Percentiles rank a stretch among this genome's conserved stretches.
Conservation (phyloP, 345 rosid species). For the Camelina neglecta region DNA sequence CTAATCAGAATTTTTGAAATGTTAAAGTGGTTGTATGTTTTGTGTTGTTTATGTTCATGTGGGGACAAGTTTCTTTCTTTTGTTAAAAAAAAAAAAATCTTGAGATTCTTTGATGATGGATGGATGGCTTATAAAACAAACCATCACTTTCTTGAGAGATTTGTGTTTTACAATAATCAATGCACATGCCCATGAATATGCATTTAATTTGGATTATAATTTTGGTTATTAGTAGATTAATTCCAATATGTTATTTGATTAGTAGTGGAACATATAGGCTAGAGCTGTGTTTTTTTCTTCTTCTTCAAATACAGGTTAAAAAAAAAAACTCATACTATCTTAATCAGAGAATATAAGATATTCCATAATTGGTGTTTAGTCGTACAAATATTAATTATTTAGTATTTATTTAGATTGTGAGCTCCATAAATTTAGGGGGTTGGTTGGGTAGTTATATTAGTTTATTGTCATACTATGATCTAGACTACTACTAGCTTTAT, state of each 20-base stretch:
- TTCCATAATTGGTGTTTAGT: constrained; percentile 10
- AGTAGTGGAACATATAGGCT: constrained; percentile 13
- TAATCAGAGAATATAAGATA: constrained; percentile 29
- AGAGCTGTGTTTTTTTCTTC: neutral
- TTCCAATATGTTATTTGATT: neutral
- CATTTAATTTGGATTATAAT: neutral
- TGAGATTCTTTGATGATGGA: constrained; percentile 27
- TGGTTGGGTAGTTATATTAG: constrained; percentile 37
- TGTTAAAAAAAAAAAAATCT: neutral
- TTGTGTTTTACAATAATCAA: constrained; percentile 5
- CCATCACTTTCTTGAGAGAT: constrained; percentile 40
- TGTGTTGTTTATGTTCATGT: constrained; percentile 25
- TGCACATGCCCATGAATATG: constrained; percentile 26
- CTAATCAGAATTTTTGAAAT: constrained; percentile 17
- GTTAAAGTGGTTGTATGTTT: constrained; percentile 34
- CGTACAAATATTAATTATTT: neutral
- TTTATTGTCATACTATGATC: constrained; percentile 7
- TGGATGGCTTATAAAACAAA: constrained; percentile 35
- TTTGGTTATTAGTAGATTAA: neutral
- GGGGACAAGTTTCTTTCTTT: constrained; percentile 30
- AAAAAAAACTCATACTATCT: neutral
- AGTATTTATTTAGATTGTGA: constrained; percentile 18
- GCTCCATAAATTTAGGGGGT: constrained; percentile 45
- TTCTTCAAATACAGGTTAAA: constrained; percentile 9
- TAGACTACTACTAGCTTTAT: constrained; percentile 28